A percentile compares a stretch with the other conserved stretches of the same genome.
Conservation (phyloP, 495 filamentous ascomycete species). For the Oleoguttula mirabilis region DNA sequence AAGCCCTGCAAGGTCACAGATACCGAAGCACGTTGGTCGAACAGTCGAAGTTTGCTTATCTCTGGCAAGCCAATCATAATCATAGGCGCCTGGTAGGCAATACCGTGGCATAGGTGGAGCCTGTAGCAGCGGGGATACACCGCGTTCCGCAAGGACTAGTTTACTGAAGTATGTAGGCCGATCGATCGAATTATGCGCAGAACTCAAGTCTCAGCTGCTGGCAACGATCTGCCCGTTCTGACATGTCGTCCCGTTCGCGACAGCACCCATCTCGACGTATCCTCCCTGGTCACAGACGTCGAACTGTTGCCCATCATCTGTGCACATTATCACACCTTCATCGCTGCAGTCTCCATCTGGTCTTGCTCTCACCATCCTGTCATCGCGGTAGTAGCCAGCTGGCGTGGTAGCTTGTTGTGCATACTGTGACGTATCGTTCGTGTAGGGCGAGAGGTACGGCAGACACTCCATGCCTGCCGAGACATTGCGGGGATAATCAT, state of each 20-base stretch:
- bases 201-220: not conserved
- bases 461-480: slow-evolving; percentile 24
- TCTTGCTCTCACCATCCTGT: slow-evolving; percentile 12
- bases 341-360: slow-evolving; percentile 14
- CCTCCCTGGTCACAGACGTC: slow-evolving; percentile 18
- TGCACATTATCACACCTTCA: slow-evolving; percentile 12
- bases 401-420: slow-evolving; percentile 16
- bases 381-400: slow-evolving; percentile 19
- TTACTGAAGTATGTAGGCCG: no score
- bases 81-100: no score
- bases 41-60: no score
- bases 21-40: no score
- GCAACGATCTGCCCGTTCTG: slow-evolving; percentile 14
- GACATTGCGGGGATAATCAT: slow-evolving; percentile 20
- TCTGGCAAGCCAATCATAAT: no score
- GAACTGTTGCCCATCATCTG: slow-evolving; percentile 10
- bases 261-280: slow-evolving; percentile 13
- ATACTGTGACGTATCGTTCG: slow-evolving; percentile 6
- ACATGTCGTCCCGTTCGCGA: slow-evolving; percentile 16
- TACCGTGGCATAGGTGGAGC: no score
- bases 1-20: no score
- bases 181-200: no score
- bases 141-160: no score
- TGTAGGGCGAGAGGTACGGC: slow-evolving; percentile 15
- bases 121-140: no score